phyloP scores from a whole-genome alignment of 1,284 basidiomycete species.

The Vanrija sp. region DNA sequence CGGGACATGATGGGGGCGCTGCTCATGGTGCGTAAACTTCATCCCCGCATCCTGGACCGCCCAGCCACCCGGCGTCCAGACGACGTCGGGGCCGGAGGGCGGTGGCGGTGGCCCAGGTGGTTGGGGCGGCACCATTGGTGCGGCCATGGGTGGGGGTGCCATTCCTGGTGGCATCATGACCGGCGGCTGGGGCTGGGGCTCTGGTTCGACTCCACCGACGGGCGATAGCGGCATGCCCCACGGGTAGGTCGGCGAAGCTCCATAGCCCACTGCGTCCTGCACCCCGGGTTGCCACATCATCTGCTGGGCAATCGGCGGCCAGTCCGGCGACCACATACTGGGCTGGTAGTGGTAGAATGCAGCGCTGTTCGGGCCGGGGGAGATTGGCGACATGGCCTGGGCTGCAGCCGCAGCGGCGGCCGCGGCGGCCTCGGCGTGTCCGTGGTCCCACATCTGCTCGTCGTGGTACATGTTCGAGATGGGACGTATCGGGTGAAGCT shows the following conservation, averaged over 20 bases:
- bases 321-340: neutral
- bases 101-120: neutral
- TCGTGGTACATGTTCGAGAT: too few relatives aligned
- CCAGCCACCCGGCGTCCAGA: conserved; percentile 43
- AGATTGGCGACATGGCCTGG: neutral
- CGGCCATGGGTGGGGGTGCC: neutral
- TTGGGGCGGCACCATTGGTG: neutral
- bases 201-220: conserved; percentile 2
- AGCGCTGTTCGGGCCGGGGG: neutral
- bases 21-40: conserved; percentile 19
- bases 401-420: neutral
- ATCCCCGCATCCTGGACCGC: conserved; percentile 40
- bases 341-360: neutral
- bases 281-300: neutral
- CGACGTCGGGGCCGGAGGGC: conserved; percentile 23
- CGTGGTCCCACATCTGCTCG: too few relatives aligned
- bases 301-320: neutral
- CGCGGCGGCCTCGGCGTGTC: conserved; percentile 8
- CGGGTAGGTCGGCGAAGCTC: conserved; percentile 22
- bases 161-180: too few relatives aligned
- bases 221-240: conserved; percentile 43
- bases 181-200: conserved; percentile 5
- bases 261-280: neutral
- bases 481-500: too few relatives aligned
- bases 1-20: neutral